These are phyloP conservation scores for Thermoascus crustaceus DNA, from an alignment of 2,329 filamentous ascomycete genomes.

Conservation along the genomic window DNA sequence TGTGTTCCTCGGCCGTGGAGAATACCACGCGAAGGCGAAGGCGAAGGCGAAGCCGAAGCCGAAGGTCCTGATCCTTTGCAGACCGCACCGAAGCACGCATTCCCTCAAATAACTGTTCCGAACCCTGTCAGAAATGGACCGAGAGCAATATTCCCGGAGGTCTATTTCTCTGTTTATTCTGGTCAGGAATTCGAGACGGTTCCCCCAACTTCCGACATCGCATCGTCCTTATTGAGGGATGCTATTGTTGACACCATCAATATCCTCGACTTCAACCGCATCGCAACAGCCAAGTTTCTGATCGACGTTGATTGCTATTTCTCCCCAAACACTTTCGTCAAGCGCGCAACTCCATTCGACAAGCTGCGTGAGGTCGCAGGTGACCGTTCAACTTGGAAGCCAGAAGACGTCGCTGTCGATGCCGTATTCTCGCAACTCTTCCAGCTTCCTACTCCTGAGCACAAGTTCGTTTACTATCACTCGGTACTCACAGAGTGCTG, in stretches of 20 bases:
- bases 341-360: slow-evolving; percentile 87
- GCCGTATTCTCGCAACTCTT: slow-evolving; percentile 94
- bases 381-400: slow-evolving; percentile 78
- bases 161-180: slow-evolving; percentile 87
- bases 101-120: slow-evolving; percentile 70
- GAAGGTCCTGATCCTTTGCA: slow-evolving; percentile 51
- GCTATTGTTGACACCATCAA: slow-evolving; percentile 88
- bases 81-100: slow-evolving; percentile 60
- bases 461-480: slow-evolving; percentile 96
- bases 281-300: slow-evolving; percentile 74
- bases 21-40: slow-evolving; percentile 24
- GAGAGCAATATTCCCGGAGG: slow-evolving; percentile 76
- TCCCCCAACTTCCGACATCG: slow-evolving; percentile 65
- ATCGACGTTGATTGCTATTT: slow-evolving; percentile 97
- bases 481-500: slow-evolving; percentile 89
- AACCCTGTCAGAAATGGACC: slow-evolving; percentile 65
- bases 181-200: slow-evolving; percentile 85
- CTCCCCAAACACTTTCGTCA: slow-evolving; percentile 79
- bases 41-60: slow-evolving; percentile 34
- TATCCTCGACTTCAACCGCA: slow-evolving; percentile 84
- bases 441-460: slow-evolving; percentile 75
- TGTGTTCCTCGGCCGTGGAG: slow-evolving; percentile 53
- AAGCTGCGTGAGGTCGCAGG: slow-evolving; percentile 62
- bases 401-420: slow-evolving; percentile 94
- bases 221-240: slow-evolving; percentile 77